Base-by-base conservation (phyloP, 2,329 filamentous ascomycete genomes). In the Exophiala spinifera region DNA sequence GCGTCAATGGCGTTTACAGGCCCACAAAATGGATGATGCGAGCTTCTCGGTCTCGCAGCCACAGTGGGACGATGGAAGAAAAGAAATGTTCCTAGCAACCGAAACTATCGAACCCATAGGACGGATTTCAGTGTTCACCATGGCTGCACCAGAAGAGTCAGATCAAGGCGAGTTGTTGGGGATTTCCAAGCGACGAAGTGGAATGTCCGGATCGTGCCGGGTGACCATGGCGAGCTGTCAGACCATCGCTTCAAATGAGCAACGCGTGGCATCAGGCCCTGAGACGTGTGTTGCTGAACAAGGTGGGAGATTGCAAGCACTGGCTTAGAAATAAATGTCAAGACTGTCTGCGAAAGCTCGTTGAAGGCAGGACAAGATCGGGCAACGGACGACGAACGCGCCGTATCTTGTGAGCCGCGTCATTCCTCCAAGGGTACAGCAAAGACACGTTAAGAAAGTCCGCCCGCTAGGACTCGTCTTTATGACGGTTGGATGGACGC, bases 1-100 rank as follows among this genome's bases (percentile, higher is more conserved):
- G 39, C 34, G 49, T 47, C 48, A 50, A 58, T 55, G 44, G 49
- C 51, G 51, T 52, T 45, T 33, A 52, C 46, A 33, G 49, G 20
- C 42, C 46, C 49, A 51, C 46, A 53, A 37, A 51, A 51, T 49
- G 25, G 34, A 55, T 42, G 20, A 51, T 42, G 43, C 20, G 37
- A 45, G 23, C 46, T 46, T 46, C 49, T 15, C 40, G 13, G 46
- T 19, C 36, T 31, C 6, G 23, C 19, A 25, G 48, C 37, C 37
- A 51, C 40, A 45, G 39, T 37, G 34, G 51, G 21, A 46, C 46
- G n/a, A 23, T 46, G 21, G 46, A 46, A 46, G 40, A 21, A 25
- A 44, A 44, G 42, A 44, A 44, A 5, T 7, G 28, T 14, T 14
- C 23, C 19, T n/a, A 13, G 23, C 21, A 21, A 25, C n/a, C 8